Conservation (phyloP, 2,329 filamentous ascomycete species). For the Penicillium aurantiogriseum region DNA sequence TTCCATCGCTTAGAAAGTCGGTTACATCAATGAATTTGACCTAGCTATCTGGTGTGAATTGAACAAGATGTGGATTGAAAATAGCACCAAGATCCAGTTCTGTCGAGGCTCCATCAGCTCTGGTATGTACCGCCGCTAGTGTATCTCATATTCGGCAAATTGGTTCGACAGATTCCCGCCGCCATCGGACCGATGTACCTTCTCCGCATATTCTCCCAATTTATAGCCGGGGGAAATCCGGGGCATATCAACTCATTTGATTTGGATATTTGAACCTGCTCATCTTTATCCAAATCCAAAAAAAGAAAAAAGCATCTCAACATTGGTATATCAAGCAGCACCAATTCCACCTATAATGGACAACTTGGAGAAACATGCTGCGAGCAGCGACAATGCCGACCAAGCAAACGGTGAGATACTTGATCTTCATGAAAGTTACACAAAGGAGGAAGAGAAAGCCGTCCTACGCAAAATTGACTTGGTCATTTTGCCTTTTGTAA, state of each 20-base stretch:
- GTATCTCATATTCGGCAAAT: constrained; percentile 5
- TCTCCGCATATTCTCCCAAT: constrained; percentile 6
- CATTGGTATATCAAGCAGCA: neutral
- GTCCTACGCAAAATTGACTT: constrained; percentile 21
- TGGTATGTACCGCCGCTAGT: too few relatives aligned
- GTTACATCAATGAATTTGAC: too few relatives aligned
- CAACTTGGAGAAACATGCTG: neutral
- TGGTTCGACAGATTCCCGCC: constrained; percentile 15
- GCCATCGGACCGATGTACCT: constrained; percentile 12
- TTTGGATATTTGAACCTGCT: neutral
- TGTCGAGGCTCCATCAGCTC: too few relatives aligned
- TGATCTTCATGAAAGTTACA: constrained; percentile 8
- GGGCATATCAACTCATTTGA: neutral
- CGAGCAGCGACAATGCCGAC: constrained; percentile 7
- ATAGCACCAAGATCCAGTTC: too few relatives aligned
- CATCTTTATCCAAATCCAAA: neutral
- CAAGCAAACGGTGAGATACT: constrained; percentile 6
- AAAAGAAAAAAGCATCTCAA: too few relatives aligned
- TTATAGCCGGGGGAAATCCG: neutral
- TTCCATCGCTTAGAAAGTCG: too few relatives aligned
- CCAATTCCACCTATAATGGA: neutral
- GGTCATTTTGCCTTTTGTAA: constrained; percentile 22
- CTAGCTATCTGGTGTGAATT: too few relatives aligned
- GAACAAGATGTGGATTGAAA: too few relatives aligned
- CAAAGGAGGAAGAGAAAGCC: constrained; percentile 16